Percentiles rank a stretch among this genome's conserved stretches.
These are phyloP conservation scores for Lactarius akahatsu DNA, from an alignment of 768 basidiomycete genomes.

Conservation along the genomic window DNA sequence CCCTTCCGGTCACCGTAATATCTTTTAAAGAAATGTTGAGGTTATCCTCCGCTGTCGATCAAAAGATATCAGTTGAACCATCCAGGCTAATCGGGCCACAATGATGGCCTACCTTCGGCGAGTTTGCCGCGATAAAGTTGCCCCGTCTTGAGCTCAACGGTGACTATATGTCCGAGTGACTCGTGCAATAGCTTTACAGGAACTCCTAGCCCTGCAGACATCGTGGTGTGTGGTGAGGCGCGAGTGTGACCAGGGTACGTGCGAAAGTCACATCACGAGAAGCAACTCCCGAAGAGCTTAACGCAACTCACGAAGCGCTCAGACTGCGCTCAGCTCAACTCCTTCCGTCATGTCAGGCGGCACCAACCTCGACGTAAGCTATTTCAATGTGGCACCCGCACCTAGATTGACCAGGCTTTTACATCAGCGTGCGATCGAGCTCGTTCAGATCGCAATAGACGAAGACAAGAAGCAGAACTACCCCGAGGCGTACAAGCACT, in stretches of 20 bases:
- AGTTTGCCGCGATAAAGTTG: constrained; percentile 97
- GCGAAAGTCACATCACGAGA: background rate
- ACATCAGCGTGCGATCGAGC: constrained; percentile 74
- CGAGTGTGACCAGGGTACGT: background rate
- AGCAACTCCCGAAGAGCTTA: background rate
- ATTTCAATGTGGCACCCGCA: background rate
- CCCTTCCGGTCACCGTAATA: constrained; percentile 96
- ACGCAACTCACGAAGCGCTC: too few species aligned
- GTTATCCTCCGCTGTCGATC: constrained; percentile 88
- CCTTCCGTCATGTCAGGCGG: constrained; percentile 21
- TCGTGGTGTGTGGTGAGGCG: constrained; percentile 32
- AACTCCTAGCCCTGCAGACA: constrained; percentile 75
- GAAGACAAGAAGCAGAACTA: constrained; percentile 94
- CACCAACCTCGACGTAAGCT: constrained; percentile 23
- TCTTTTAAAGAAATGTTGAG: constrained; percentile 95
- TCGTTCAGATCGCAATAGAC: constrained; percentile 91
- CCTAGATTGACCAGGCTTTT: background rate
- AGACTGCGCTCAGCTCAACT: background rate
- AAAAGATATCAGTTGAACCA: constrained; percentile 19
- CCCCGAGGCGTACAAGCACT: constrained; percentile 89
- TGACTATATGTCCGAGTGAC: constrained; percentile 92
- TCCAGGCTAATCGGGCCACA: constrained; percentile 7
- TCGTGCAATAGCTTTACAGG: constrained; percentile 97
- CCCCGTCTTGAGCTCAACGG: constrained; percentile 97
- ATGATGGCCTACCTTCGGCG: constrained; percentile 73